Base-by-base conservation (phyloP, 2,329 filamentous ascomycete species). In the Sporothrix pseudoabietina region DNA sequence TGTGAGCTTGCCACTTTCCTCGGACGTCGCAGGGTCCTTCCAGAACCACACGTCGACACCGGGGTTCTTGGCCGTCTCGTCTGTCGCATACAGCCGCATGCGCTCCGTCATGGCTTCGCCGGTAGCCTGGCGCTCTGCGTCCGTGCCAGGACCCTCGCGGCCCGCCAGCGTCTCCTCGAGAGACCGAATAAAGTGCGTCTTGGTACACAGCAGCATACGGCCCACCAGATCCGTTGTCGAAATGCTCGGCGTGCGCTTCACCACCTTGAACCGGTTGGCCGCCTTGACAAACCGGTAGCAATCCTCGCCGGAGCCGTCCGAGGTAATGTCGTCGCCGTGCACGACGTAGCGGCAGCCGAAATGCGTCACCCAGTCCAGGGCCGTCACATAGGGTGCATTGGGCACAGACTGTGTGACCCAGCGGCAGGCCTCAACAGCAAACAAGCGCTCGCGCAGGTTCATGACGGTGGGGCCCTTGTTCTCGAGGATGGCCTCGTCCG, bases 381-480 rank as follows among this genome's bases (percentile, higher is more conserved):
- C 91, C 30, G 96, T 99, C 72, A 99, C 96, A 83, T 99, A 99
- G 41, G 96, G 96, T 16, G 96, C 95, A 80, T 92, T 85, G 14
- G 94, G 89, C 73, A 99, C 87, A 52, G 93, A 94, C 75, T 89
- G 87, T 66, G 95, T 97, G 19, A 94, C 92, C 94, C 96, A 99
- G 76, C 96, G 92, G 83, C 96, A 98, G 76, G 96, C 96, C 79
- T 98, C 91, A 63, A 97, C 94, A 54, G 96, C 95, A 75, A 94
- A 90, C 76, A 97, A 87, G 76, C 95, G 91, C 87, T 99, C 96
- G 77, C 91, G 87, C 73, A 98, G 86, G 73, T 89, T 95, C 96
- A 99, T 99, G 78, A 99, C 96, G 0, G 95, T 98, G 0, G 96
- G 96, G 7, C 96, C 96, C 84, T 99, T 99, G 85, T 99, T 97